These are phyloP conservation scores for Metschnikowia vanudenii DNA, from an alignment of 805 yeast genomes.

Conservation along the genomic window DNA sequence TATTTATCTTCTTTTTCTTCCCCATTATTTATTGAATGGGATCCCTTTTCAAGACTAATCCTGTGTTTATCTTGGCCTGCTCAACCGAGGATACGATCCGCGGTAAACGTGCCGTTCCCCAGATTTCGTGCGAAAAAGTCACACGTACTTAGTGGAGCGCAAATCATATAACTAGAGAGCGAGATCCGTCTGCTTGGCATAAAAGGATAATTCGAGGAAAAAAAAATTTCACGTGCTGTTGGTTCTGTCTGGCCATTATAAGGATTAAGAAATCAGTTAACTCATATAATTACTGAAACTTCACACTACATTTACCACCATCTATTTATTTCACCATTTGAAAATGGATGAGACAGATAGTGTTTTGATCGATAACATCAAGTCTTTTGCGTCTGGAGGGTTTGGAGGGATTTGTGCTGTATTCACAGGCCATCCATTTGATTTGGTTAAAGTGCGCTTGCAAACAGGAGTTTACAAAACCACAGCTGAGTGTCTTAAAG, in stretches of 20 bases:
- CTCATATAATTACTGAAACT: background rate
- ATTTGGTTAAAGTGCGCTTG: conserved; percentile 84
- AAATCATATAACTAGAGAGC: conserved; percentile 1
- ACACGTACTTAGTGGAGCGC: conserved; percentile 5
- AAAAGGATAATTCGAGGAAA: no score
- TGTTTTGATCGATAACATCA: conserved; percentile 68
- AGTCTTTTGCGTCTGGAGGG: conserved; percentile 90
- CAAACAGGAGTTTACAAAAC: conserved; percentile 76
- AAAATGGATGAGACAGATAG: conserved; percentile 46
- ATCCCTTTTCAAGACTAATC: background rate
- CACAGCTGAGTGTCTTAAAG: conserved; percentile 64
- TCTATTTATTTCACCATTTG: background rate
- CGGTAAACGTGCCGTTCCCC: conserved; percentile 14
- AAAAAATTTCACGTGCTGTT: no score
- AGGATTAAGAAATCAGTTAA: no score
- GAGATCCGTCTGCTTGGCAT: background rate
- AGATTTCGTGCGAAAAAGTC: conserved; percentile 12
- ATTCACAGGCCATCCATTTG: conserved; percentile 94
- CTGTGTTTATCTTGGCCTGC: conserved; percentile 5
- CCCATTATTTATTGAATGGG: background rate
- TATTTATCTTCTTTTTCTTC: background rate
- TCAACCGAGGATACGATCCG: conserved; percentile 12
- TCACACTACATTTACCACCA: background rate
- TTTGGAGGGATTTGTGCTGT: conserved; percentile 97
- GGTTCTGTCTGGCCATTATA: no score